These are phyloP conservation scores for Antitrichia curtipendula DNA, from an alignment of 225 moss, liverwort and hornwort species.

Conservation along the genomic window DNA sequence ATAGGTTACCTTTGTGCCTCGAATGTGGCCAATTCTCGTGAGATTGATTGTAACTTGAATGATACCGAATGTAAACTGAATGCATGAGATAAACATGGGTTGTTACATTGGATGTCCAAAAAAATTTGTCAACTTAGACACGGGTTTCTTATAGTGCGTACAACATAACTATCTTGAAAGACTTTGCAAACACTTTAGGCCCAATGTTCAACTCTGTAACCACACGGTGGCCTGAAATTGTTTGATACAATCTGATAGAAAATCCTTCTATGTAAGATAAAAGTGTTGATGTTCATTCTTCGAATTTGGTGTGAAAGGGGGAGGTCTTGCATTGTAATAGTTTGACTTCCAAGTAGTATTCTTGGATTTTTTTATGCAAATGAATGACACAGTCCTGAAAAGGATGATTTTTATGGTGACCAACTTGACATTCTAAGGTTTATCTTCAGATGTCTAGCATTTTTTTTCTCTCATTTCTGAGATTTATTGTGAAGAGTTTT, in stretches of 20 bases:
- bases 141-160: too few relatives aligned
- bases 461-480: neutral
- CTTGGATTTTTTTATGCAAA: neutral
- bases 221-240: too few relatives aligned
- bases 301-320: neutral
- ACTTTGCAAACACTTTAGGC: too few relatives aligned
- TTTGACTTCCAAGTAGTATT: neutral
- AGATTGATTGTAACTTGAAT: neutral
- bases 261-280: too few relatives aligned
- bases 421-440: fast-evolving
- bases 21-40: neutral
- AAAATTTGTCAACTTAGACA: too few relatives aligned
- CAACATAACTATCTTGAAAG: too few relatives aligned
- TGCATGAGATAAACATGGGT: too few relatives aligned
- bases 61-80: too few relatives aligned
- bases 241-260: too few relatives aligned
- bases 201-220: too few relatives aligned
- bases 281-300: too few relatives aligned
- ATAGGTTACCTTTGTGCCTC: neutral
- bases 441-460: fast-evolving
- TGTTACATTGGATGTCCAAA: too few relatives aligned
- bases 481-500: fast-evolving
- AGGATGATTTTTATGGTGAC: fast-evolving
- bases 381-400: fast-evolving
- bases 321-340: neutral